A percentile compares a stretch with the other conserved stretches of the same genome.
Conservation (phyloP, 2,329 filamentous ascomycete species). For the Ilyonectria robusta region DNA sequence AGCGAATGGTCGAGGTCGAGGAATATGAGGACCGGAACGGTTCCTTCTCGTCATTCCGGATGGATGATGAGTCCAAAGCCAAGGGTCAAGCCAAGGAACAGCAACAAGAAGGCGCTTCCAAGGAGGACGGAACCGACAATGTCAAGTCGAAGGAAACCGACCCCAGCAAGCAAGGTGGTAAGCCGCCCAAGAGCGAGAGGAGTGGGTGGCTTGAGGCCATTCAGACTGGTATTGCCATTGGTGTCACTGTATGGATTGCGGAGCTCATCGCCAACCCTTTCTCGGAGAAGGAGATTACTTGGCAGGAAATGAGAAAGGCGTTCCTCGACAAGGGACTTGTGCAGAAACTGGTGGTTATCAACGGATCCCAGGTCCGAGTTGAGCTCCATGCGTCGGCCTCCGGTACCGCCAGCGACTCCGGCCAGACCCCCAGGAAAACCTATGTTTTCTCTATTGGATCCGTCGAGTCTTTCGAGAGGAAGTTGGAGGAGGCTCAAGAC, state of each 20-base stretch:
- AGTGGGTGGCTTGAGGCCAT: slow-evolving; percentile 55
- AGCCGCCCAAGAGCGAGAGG: slow-evolving; percentile 50
- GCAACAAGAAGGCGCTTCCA: slow-evolving; percentile 34
- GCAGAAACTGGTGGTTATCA: slow-evolving; percentile 89
- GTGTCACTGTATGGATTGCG: slow-evolving; percentile 69
- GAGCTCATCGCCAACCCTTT: slow-evolving; percentile 58
- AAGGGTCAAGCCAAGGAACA: slow-evolving; percentile 37
- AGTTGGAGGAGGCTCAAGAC: slow-evolving; percentile 88
- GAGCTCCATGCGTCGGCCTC: slow-evolving; percentile 81
- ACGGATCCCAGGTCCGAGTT: slow-evolving; percentile 80
- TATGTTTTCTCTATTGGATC: slow-evolving; percentile 98
- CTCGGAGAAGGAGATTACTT: slow-evolving; percentile 84
- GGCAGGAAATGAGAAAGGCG: slow-evolving; percentile 94
- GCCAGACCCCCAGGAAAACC: slow-evolving; percentile 46
- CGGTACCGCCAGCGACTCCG: slow-evolving; percentile 46
- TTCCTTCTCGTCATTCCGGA: slow-evolving; percentile 32
- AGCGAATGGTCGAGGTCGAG: slow-evolving; percentile 52
- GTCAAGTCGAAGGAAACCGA: slow-evolving; percentile 46
- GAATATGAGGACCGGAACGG: slow-evolving; percentile 40
- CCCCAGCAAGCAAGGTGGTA: slow-evolving; percentile 52
- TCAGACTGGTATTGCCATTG: slow-evolving; percentile 57
- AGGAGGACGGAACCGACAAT: slow-evolving; percentile 36
- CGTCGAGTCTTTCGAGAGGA: slow-evolving; percentile 91
- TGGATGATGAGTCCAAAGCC: slow-evolving; percentile 37
- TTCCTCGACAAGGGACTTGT: slow-evolving; percentile 97